Base-by-base conservation (phyloP, 2,329 filamentous ascomycete species). In the Phyllosticta paracitricarpa region DNA sequence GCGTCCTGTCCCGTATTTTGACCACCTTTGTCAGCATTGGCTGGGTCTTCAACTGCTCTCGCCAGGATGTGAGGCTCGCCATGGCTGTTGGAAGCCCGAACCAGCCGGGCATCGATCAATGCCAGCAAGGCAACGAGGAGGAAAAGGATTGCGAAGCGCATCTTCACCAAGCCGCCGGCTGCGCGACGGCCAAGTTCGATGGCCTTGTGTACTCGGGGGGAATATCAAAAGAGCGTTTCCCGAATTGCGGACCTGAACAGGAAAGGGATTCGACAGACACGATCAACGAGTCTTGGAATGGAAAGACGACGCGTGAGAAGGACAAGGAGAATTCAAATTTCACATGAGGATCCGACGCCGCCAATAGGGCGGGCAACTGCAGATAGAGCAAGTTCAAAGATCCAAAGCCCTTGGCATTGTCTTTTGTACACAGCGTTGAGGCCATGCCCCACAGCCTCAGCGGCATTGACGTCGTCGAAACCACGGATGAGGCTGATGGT, bases 221-320 rank as follows among this genome's bases (percentile, higher is more conserved):
- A 12, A 57, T 30, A 53, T 55, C 59, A 66, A 73, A 73, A 70
- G 71, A 73, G 69, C 67, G 70, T 65, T 70, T 56, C 69, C 72
- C 71, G 59, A 59, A 72, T 75, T 54, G 72, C 72, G 71, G 68
- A 61, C 59, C 71, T 62, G 67, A 66, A 35, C 25, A 61, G 69
- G 71, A 67, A 72, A 55, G 63, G 58, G 51, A 61, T 48, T 67
- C 51, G 5, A 40, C 59, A 74, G 71, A 74, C 68, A 75, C 73
- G 73, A 68, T 75, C 73, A 75, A 75, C 73, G 73, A 63, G 69
- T 70, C 72, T 71, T 69, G 63, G 12, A 19, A 25, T 25, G 48
- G 40, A 59, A 68, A 69, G 70, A 71, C 9, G 12, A 35, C 14
- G 33, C 33, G 33, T 12, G 69, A 71, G 70, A 65, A 63, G 66